Evolutionary conservation across 176 grass and related monocot species (phyloP).

Genomic region (Paspalum notatum): DNA sequence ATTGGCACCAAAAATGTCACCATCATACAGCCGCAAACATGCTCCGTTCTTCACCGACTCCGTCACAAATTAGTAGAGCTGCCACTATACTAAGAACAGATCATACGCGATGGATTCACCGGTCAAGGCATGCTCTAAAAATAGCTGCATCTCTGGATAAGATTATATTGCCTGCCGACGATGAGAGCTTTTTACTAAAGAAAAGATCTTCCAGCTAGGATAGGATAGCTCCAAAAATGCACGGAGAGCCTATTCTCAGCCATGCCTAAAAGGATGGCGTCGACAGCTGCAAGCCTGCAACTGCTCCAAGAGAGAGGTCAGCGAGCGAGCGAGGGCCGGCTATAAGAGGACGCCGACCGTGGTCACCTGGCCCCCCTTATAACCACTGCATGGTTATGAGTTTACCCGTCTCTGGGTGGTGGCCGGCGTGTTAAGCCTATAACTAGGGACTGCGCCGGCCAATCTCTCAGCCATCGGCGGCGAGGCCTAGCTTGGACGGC

Average conservation of each 20-base stretch:
- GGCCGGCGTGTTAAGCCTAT: conserved; percentile 11
- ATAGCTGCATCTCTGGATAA: not conserved
- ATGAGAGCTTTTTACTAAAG: not conserved
- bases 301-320: not conserved
- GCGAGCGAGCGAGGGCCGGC: too few relatives aligned
- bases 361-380: not conserved
- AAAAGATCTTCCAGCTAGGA: conserved; percentile 7
- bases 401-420: conserved; percentile 50
- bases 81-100: not conserved
- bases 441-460: not conserved
- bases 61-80: not conserved
- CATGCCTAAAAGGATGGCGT: conserved; percentile 26
- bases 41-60: not conserved
- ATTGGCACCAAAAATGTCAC: too few relatives aligned
- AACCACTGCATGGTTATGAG: too few relatives aligned
- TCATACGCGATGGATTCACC: too few relatives aligned
- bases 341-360: not conserved
- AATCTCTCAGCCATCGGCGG: conserved; percentile 9
- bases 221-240: not conserved
- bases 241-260: not conserved
- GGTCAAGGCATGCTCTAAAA: not conserved
- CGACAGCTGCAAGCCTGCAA: not conserved
- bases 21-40: too few relatives aligned
- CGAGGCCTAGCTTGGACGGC: not conserved
- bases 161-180: not conserved